These are phyloP conservation scores for Blastocystis sp. DNA, from an alignment of 352 stramenopile genomes.

Conservation along the genomic window DNA sequence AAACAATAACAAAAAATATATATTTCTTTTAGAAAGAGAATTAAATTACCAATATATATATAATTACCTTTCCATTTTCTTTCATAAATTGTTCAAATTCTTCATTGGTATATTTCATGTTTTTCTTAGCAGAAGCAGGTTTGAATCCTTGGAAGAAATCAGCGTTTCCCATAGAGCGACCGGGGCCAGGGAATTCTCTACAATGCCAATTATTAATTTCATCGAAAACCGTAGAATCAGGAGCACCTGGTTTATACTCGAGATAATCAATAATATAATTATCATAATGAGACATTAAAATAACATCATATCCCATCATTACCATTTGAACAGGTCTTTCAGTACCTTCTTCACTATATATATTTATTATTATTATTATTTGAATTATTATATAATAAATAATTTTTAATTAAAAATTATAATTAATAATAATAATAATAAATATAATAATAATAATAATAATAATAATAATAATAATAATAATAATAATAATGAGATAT, in stretches of 20 bases:
- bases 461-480: no score
- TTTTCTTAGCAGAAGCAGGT: constrained; percentile 49
- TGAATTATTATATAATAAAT: no score
- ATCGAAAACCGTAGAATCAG: constrained; percentile 53
- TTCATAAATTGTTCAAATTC: constrained; percentile 29
- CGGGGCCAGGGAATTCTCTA: constrained; percentile 48
- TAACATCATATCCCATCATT: constrained; percentile 58
- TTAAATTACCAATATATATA: no score
- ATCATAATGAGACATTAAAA: constrained; percentile 63
- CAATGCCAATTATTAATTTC: constrained; percentile 56
- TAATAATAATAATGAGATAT: no score
- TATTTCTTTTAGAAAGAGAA: no score
- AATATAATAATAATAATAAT: no score
- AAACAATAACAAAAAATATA: no score
- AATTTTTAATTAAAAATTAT: no score
- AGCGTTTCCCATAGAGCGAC: constrained; percentile 37
- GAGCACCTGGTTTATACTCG: constrained; percentile 51
- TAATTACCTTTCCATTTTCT: no score
- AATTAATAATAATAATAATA: no score
- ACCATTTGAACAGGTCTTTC: constrained; percentile 55
- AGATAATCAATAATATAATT: constrained; percentile 68
- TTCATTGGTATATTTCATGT: not conserved
- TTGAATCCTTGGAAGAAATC: constrained; percentile 49
- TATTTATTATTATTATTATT: constrained; percentile 63
- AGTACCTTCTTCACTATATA: constrained; percentile 47